phyloP scores from a whole-genome alignment of 345 rosid genomes.

The Acer yangbiense region DNA sequence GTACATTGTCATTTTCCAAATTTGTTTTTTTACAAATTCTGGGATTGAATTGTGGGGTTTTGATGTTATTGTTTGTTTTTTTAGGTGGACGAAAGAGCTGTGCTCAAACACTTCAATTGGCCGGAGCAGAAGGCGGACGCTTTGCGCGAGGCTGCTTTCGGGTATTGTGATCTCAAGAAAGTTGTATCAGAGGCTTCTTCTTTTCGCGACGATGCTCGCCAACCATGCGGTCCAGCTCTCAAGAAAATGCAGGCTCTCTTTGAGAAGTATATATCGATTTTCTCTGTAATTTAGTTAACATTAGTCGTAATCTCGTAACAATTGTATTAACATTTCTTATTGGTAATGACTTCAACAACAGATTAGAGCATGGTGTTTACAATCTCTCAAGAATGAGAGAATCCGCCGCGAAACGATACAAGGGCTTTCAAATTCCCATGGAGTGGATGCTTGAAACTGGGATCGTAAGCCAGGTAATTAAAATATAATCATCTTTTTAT shows the following conservation, averaged over 20 bases:
- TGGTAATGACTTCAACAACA: slow-evolving; percentile 21
- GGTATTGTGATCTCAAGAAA: slow-evolving; percentile 86
- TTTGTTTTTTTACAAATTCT: neutral
- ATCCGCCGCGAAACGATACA: slow-evolving; percentile 71
- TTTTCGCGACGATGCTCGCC: slow-evolving; percentile 68
- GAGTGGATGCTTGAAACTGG: slow-evolving; percentile 98
- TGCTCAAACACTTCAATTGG: slow-evolving; percentile 86
- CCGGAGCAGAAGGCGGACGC: slow-evolving; percentile 95
- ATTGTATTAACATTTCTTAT: too few relatives aligned
- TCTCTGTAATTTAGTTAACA: too few relatives aligned
- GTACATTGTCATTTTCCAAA: slow-evolving; percentile 30
- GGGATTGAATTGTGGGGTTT: neutral
- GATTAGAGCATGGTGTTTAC: slow-evolving; percentile 92
- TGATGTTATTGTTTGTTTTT: neutral
- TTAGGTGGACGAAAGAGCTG: slow-evolving; percentile 93
- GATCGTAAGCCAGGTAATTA: slow-evolving; percentile 73
- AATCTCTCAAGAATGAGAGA: slow-evolving; percentile 90
- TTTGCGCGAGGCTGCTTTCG: slow-evolving; percentile 91
- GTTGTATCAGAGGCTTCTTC: slow-evolving; percentile 76
- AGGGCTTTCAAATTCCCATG: slow-evolving; percentile 71
- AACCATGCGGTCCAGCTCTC: slow-evolving; percentile 65
- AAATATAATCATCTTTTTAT: neutral
- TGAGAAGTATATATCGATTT: slow-evolving; percentile 60
- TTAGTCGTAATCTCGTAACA: too few relatives aligned
- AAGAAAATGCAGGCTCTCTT: slow-evolving; percentile 92